These are phyloP conservation scores for Laguncularia racemosa DNA, from an alignment of 345 rosid species.

Conservation along the genomic window DNA sequence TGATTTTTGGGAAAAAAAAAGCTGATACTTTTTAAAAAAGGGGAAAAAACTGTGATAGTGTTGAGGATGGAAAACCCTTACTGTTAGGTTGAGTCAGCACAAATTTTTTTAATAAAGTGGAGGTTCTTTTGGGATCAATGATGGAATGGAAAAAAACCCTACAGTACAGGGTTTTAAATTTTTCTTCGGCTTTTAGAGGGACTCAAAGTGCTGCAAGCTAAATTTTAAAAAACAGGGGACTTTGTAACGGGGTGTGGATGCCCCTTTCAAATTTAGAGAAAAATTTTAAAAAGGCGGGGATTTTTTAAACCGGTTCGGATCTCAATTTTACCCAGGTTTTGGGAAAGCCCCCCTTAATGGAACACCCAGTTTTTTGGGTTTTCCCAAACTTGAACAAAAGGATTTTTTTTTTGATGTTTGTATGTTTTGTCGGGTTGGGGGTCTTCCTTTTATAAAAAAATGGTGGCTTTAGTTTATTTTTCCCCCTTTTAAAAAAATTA, in stretches of 20 bases:
- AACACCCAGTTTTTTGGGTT: constrained; percentile 7
- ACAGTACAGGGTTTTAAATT: constrained; percentile 26
- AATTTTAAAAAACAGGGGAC: constrained; percentile 56
- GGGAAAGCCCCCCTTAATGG: background rate
- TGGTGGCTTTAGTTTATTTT: too few relatives aligned
- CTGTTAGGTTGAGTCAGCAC: constrained; percentile 27
- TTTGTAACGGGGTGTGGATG: constrained; percentile 81
- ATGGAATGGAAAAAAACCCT: constrained; percentile 13
- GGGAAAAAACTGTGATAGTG: too few relatives aligned
- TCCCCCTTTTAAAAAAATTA: too few relatives aligned
- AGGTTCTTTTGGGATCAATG: constrained; percentile 10
- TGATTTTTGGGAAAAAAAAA: too few relatives aligned
- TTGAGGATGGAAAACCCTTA: too few relatives aligned
- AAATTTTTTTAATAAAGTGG: background rate
- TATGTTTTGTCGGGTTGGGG: too few relatives aligned
- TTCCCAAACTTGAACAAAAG: constrained; percentile 8
- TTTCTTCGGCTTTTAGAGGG: constrained; percentile 26
- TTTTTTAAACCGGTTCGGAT: constrained; percentile 9
- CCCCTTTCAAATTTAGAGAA: constrained; percentile 34
- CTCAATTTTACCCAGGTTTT: constrained; percentile 1
- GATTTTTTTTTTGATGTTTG: too few relatives aligned
- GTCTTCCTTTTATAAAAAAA: too few relatives aligned
- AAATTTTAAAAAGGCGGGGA: constrained; percentile 16
- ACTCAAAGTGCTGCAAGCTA: constrained; percentile 49
- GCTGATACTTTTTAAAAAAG: too few relatives aligned